Conservation (phyloP, 257 asterid genomes). For the Capsicum baccatum region DNA sequence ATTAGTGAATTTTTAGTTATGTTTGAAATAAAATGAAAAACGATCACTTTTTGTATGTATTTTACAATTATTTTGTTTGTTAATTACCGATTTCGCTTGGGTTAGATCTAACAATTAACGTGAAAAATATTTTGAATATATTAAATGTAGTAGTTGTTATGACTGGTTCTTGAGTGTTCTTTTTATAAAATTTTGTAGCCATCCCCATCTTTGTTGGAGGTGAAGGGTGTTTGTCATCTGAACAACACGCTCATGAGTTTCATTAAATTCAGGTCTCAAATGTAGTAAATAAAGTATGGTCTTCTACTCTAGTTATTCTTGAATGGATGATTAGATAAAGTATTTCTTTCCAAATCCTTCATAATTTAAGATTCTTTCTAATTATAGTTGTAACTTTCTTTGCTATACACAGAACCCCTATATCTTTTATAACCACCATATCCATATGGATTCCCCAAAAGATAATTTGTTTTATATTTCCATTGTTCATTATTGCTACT, state of each 20-base stretch:
- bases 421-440: slow-evolving; percentile 34
- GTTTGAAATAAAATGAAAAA: too few relatives aligned
- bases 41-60: too few relatives aligned
- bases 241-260: neutral
- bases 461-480: slow-evolving; percentile 70
- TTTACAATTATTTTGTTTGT: too few relatives aligned
- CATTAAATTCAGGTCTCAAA: neutral
- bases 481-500: slow-evolving; percentile 51
- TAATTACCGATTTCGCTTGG: too few relatives aligned
- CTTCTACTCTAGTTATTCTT: neutral
- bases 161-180: neutral
- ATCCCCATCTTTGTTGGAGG: too few relatives aligned
- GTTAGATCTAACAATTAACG: too few relatives aligned
- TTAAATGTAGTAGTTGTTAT: neutral
- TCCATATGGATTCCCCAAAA: slow-evolving; percentile 63
- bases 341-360: neutral
- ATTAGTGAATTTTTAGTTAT: too few relatives aligned
- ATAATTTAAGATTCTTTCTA: slow-evolving; percentile 7
- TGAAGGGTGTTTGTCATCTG: too few relatives aligned
- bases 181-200: too few relatives aligned
- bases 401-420: neutral
- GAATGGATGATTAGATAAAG: neutral
- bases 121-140: neutral
- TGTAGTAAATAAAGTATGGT: neutral
- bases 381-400: slow-evolving; percentile 16